Evolutionary conservation across 371 early-diverging fungal genomes (phyloP).

Genomic region (Gilbertella persicaria): DNA sequence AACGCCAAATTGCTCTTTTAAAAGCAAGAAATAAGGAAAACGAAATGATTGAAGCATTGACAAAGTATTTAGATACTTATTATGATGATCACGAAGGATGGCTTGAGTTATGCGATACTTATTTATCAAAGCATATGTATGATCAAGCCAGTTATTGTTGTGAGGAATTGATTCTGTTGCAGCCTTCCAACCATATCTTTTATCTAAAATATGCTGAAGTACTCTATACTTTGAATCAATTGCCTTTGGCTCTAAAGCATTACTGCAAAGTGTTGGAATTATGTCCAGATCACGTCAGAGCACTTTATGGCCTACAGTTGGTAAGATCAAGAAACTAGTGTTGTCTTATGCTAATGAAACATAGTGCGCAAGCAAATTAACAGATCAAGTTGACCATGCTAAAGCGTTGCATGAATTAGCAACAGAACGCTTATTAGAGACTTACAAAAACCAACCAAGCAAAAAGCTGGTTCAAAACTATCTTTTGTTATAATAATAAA

Average conservation of each 20-base stretch:
- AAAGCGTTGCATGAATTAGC: constrained; percentile 59
- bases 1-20: constrained; percentile 76
- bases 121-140: constrained; percentile 68
- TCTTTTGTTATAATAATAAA: constrained; percentile 21
- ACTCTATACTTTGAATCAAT: constrained; percentile 66
- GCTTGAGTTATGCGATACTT: constrained; percentile 78
- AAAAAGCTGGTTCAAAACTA: constrained; percentile 35
- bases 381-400: constrained; percentile 41
- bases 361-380: constrained; percentile 44
- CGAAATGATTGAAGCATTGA: constrained; percentile 79
- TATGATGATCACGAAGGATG: constrained; percentile 88
- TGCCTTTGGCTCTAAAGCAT: constrained; percentile 68
- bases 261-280: constrained; percentile 77
- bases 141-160: constrained; percentile 87
- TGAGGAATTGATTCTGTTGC: constrained; percentile 85
- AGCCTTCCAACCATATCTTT: constrained; percentile 81
- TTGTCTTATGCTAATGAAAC: not conserved
- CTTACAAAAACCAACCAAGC: constrained; percentile 27
- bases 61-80: constrained; percentile 77
- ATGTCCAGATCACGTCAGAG: constrained; percentile 72
- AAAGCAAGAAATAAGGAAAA: constrained; percentile 60
- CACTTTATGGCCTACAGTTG: constrained; percentile 75
- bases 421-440: constrained; percentile 64
- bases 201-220: constrained; percentile 89
- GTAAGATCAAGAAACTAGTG: constrained; percentile 28